Evolutionary conservation across 176 grass and related monocot species (phyloP).

Genomic region (Tillandsia leiboldiana): DNA sequence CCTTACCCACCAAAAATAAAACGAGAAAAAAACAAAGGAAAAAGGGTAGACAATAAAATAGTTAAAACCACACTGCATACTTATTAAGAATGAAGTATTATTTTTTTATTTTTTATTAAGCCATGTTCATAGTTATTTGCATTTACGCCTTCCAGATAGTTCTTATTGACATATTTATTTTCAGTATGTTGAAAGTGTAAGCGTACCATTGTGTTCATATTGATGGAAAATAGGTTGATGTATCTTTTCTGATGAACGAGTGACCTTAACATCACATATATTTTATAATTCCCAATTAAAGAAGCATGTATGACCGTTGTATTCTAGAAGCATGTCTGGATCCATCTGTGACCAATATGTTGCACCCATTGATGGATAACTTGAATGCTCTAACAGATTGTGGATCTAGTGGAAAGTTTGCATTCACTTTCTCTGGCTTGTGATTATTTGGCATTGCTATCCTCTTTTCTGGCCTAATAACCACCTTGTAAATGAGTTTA

Average conservation of each 20-base stretch:
- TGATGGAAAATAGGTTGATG: too few relatives aligned
- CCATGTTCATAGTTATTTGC: neutral
- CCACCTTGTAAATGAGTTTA: neutral
- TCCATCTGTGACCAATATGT: neutral
- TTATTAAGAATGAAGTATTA: too few relatives aligned
- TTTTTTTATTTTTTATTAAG: too few relatives aligned
- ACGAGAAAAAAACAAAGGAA: too few relatives aligned
- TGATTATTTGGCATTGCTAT: neutral
- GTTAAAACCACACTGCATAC: too few relatives aligned
- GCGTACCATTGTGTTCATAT: neutral
- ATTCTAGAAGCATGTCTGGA: neutral
- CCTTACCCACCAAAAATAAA: too few relatives aligned
- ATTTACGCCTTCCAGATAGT: neutral
- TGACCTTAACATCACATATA: neutral
- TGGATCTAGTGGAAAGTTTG: neutral
- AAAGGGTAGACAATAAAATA: too few relatives aligned
- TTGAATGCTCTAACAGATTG: neutral
- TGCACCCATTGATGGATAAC: too few relatives aligned
- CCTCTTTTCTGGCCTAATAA: neutral
- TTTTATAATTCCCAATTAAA: neutral
- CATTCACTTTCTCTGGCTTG: neutral
- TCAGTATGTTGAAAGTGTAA: neutral
- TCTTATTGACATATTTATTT: neutral
- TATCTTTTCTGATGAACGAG: neutral
- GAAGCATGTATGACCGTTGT: neutral